Conservation (phyloP, 2,329 filamentous ascomycete species). For the Diaporthe eres region DNA sequence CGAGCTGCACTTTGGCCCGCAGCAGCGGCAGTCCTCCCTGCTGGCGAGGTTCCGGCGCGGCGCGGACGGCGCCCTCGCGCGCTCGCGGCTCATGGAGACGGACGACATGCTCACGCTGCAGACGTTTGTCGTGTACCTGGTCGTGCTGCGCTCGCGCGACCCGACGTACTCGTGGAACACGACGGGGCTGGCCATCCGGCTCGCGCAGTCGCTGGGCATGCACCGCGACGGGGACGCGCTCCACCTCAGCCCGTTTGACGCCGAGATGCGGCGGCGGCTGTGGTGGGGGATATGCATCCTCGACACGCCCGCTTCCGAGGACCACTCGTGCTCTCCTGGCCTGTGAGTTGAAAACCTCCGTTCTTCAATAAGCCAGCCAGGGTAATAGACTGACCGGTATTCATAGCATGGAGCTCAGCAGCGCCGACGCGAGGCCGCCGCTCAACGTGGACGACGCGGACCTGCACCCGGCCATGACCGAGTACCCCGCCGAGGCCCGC, state of each 20-base stretch:
- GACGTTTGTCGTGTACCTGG: slow-evolving; percentile 69
- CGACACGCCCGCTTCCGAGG: slow-evolving; percentile 50
- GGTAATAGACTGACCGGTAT: background rate
- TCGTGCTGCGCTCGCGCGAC: slow-evolving; percentile 61
- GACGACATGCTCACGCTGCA: slow-evolving; percentile 71
- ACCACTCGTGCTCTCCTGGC: slow-evolving; percentile 16
- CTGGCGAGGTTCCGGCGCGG: slow-evolving; percentile 52
- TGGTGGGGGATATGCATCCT: slow-evolving; percentile 69
- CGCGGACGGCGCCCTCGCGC: slow-evolving; percentile 69
- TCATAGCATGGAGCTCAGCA: slow-evolving; percentile 52
- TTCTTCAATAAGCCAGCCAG: background rate
- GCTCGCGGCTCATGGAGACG: slow-evolving; percentile 70
- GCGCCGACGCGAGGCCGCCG: slow-evolving; percentile 56
- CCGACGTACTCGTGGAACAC: slow-evolving; percentile 56
- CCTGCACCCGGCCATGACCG: slow-evolving; percentile 62
- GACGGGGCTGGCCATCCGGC: slow-evolving; percentile 60
- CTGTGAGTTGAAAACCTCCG: slow-evolving; percentile 55
- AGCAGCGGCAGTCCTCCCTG: background rate
- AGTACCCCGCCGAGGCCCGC: slow-evolving; percentile 60
- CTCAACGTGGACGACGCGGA: slow-evolving; percentile 70
- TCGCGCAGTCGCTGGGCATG: slow-evolving; percentile 60
- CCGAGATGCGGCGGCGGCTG: slow-evolving; percentile 66
- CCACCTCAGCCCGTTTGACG: slow-evolving; percentile 63
- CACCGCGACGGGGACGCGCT: slow-evolving; percentile 60
- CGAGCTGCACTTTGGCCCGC: background rate